Evolutionary conservation across 2,329 filamentous ascomycete genomes (phyloP).

Genomic region (Venturia pyrina): DNA sequence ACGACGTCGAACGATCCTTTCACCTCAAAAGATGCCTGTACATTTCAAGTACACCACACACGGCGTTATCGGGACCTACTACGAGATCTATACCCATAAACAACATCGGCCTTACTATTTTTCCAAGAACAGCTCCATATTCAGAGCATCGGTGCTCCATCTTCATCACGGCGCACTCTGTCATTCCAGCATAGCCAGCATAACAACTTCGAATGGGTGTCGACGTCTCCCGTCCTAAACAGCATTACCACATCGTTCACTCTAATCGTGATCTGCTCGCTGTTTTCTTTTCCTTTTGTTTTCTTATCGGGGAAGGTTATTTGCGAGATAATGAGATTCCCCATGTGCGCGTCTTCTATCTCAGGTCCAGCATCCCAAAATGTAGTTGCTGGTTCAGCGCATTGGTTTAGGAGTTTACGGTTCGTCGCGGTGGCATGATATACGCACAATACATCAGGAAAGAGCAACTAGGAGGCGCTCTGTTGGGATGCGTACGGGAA

Average conservation of each 20-base stretch:
- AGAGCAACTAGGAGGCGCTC: neutral
- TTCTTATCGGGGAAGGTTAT: neutral
- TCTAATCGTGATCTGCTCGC: neutral
- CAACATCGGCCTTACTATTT: neutral
- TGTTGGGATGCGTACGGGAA: neutral
- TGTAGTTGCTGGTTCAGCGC: neutral
- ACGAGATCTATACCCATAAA: neutral
- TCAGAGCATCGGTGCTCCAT: neutral
- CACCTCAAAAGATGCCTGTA: neutral
- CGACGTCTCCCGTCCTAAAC: neutral
- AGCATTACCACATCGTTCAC: neutral
- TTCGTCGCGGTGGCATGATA: neutral
- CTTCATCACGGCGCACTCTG: neutral
- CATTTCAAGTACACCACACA: neutral
- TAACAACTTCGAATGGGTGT: neutral
- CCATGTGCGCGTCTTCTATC: constrained; percentile 5
- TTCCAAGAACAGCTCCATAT: neutral
- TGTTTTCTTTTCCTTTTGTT: neutral
- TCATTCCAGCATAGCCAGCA: neutral
- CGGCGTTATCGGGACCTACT: neutral
- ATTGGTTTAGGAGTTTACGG: constrained; percentile 4
- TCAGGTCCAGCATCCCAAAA: neutral
- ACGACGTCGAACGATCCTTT: neutral
- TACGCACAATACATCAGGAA: neutral
- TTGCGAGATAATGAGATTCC: constrained; percentile 4